Evolutionary conservation across 2,329 filamentous ascomycete genomes (phyloP).

Genomic region (Fusarium sp.): DNA sequence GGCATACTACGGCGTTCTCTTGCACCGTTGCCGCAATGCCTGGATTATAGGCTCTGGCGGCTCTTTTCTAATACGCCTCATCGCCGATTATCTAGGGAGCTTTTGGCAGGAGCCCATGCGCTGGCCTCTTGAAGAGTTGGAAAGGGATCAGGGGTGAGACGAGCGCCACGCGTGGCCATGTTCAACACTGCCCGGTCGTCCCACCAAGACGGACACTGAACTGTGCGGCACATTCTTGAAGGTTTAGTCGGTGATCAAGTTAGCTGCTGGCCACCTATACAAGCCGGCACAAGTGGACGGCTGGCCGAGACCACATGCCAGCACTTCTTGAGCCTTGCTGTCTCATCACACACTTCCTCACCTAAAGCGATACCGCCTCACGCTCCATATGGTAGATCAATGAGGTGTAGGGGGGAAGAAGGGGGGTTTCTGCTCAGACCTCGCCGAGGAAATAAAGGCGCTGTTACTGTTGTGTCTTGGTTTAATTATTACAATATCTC

Average conservation of each 20-base stretch:
- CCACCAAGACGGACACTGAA: neutral
- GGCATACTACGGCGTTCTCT: conserved; percentile 61
- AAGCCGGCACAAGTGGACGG: neutral
- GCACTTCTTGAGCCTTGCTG: neutral
- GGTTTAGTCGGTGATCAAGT: too few species aligned
- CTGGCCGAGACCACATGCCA: neutral
- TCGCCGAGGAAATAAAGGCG: neutral
- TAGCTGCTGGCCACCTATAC: neutral
- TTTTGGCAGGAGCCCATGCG: conserved; percentile 50
- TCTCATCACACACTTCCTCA: neutral
- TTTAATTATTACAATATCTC: neutral
- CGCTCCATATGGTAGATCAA: neutral
- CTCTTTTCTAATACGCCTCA: conserved; percentile 46
- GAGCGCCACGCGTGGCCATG: neutral
- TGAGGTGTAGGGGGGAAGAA: neutral
- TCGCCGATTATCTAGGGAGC: conserved; percentile 48
- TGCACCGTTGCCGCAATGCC: conserved; percentile 54
- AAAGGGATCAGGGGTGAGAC: conserved; percentile 41
- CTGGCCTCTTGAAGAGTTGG: conserved; percentile 50
- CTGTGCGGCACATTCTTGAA: neutral
- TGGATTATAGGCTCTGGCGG: conserved; percentile 56
- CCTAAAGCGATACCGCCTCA: neutral
- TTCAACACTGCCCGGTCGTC: neutral
- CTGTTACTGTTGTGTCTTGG: neutral
- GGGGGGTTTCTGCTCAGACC: neutral